Conservation (phyloP, 1,284 basidiomycete species). For the Moesziomyces sp. region DNA sequence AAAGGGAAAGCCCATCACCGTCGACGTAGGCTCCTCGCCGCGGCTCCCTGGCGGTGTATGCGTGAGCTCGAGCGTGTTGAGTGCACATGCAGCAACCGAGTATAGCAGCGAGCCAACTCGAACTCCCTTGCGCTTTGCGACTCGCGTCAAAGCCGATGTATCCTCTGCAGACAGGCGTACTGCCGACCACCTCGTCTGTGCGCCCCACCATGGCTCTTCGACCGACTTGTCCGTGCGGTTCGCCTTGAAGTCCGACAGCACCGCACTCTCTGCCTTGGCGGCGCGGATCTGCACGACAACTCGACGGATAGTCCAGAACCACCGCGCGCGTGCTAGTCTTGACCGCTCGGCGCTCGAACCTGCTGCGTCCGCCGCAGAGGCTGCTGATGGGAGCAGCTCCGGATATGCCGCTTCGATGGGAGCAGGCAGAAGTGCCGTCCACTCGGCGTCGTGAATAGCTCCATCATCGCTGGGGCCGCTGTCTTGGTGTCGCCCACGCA, state of each 20-base stretch:
- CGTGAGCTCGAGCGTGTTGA: slow-evolving; percentile 35
- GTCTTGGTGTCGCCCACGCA: background rate
- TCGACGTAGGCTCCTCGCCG: slow-evolving; percentile 14
- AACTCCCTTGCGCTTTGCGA: slow-evolving; percentile 37
- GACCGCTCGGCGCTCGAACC: background rate
- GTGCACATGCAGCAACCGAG: slow-evolving; percentile 33
- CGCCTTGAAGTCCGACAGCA: slow-evolving; percentile 43
- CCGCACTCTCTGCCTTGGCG: slow-evolving; percentile 16
- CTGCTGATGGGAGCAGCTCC: slow-evolving; percentile 11
- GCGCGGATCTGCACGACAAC: slow-evolving; percentile 29
- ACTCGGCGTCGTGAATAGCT: slow-evolving; percentile 2
- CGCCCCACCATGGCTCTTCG: slow-evolving; percentile 43
- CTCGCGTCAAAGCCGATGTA: slow-evolving; percentile 17
- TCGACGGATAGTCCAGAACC: slow-evolving; percentile 48
- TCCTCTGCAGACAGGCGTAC: slow-evolving; percentile 21
- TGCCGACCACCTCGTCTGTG: slow-evolving; percentile 39
- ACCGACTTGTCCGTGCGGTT: slow-evolving; percentile 5
- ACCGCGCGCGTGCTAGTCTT: slow-evolving; percentile 24
- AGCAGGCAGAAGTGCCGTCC: slow-evolving; percentile 28
- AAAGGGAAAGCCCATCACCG: slow-evolving; percentile 46
- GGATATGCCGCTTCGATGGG: slow-evolving; percentile 41
- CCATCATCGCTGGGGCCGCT: background rate
- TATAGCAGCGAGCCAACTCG: slow-evolving; percentile 41
- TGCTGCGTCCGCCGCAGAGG: background rate
- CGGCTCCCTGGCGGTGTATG: background rate